phyloP scores from a whole-genome alignment of 805 yeast species.

The Cyberlindnera galapagoensis region DNA sequence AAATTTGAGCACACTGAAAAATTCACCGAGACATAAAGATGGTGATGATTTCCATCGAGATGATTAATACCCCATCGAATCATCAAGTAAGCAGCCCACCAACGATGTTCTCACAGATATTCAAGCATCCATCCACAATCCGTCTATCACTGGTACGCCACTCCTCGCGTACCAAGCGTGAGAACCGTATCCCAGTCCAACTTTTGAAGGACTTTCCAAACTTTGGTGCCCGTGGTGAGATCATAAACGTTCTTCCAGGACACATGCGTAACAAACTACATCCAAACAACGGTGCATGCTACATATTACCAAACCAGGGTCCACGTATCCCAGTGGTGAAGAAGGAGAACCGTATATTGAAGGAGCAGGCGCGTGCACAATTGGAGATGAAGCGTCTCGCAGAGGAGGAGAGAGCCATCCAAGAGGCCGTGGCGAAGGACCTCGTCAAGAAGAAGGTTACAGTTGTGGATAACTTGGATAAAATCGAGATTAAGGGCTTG shows the following conservation, averaged over 20 bases:
- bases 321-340: slow-evolving; percentile 24
- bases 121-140: slow-evolving; percentile 6
- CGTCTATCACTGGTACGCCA: slow-evolving; percentile 32
- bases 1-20: too few relatives aligned
- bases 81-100: too few relatives aligned
- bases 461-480: slow-evolving; percentile 4
- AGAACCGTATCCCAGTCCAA: slow-evolving; percentile 62
- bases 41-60: too few relatives aligned
- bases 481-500: slow-evolving; percentile 18
- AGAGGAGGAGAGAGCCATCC: slow-evolving; percentile 3
- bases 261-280: slow-evolving; percentile 77
- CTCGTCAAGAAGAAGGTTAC: slow-evolving; percentile 3
- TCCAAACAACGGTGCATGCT: slow-evolving; percentile 66
- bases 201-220: slow-evolving; percentile 60
- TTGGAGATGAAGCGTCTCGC: slow-evolving; percentile 2
- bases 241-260: slow-evolving; percentile 69
- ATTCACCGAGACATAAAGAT: too few relatives aligned
- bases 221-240: slow-evolving; percentile 65
- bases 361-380: slow-evolving; percentile 4
- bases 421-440: background rate
- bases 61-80: too few relatives aligned
- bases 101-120: slow-evolving; percentile 5
- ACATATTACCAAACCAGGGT: slow-evolving; percentile 35
- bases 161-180: slow-evolving; percentile 43
- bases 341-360: slow-evolving; percentile 12